A percentile compares a stretch with the other conserved stretches of the same genome.
Conservation (phyloP, 2,329 filamentous ascomycete genomes). For the Ophidiomyces ophidiicola region DNA sequence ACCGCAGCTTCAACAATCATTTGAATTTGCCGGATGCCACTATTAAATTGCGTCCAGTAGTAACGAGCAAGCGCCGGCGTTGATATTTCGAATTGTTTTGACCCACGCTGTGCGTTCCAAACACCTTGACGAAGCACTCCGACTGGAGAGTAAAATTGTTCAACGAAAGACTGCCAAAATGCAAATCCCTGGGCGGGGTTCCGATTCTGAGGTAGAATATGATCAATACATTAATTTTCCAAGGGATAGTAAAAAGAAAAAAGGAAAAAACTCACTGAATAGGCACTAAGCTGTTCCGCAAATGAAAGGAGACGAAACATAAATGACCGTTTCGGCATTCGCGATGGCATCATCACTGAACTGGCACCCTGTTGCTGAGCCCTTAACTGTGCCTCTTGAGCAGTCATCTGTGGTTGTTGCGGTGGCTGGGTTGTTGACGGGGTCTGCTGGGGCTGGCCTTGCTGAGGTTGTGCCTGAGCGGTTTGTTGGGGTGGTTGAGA, state of each 20-base stretch:
- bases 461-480: constrained; percentile 27
- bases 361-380: constrained; percentile 27
- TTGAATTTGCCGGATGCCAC: constrained; percentile 74
- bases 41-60: constrained; percentile 79
- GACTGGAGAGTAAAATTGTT: constrained; percentile 63
- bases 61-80: constrained; percentile 73
- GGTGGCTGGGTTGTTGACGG: constrained; percentile 22
- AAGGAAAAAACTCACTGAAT: constrained; percentile 40
- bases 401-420: constrained; percentile 29
- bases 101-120: constrained; percentile 41
- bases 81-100: constrained; percentile 79
- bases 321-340: constrained; percentile 31
- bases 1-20: constrained; percentile 62
- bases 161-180: constrained; percentile 71
- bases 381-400: constrained; percentile 31
- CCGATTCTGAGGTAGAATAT: constrained; percentile 33
- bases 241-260: constrained; percentile 11
- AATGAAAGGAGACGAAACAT: constrained; percentile 45
- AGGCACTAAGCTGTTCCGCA: constrained; percentile 44
- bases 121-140: constrained; percentile 68
- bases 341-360: constrained; percentile 30
- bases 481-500: constrained; percentile 22
- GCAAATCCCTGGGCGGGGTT: constrained; percentile 55
- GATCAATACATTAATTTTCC: neutral
- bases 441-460: constrained; percentile 22